These are phyloP conservation scores for Talaromyces rugulosus DNA, from an alignment of 2,329 filamentous ascomycete genomes.

Conservation along the genomic window DNA sequence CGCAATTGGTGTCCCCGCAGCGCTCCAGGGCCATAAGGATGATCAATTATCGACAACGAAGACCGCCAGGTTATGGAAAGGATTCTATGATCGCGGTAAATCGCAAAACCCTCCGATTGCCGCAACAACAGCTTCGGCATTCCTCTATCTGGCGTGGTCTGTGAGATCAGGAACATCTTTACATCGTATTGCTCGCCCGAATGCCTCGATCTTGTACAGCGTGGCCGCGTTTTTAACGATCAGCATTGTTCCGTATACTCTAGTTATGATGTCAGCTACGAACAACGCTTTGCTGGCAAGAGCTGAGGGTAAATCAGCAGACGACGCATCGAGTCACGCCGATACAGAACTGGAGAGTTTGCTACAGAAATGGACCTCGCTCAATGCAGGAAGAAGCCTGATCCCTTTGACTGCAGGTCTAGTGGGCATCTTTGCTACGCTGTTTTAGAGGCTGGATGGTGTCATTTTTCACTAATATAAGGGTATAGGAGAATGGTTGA, in stretches of 20 bases:
- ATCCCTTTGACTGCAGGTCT: neutral
- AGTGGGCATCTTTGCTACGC: neutral
- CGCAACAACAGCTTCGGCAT: neutral
- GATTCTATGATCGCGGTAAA: neutral
- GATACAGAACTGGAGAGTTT: neutral
- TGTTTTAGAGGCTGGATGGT: neutral
- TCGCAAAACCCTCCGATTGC: neutral
- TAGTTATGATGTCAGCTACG: neutral
- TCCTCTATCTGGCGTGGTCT: neutral
- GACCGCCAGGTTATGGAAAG: neutral
- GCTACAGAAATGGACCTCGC: neutral
- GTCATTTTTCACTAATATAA: neutral
- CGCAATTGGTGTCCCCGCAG: neutral
- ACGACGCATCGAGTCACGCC: neutral
- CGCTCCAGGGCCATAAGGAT: neutral
- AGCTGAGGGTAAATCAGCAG: neutral
- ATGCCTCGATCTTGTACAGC: neutral
- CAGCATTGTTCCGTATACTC: neutral
- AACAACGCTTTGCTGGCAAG: neutral
- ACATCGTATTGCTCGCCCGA: neutral
- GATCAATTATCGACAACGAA: neutral
- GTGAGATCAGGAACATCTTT: neutral
- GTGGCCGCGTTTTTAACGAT: neutral
- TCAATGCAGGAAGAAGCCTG: neutral
- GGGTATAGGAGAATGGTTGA: neutral